phyloP scores from a whole-genome alignment of 2,329 filamentous ascomycete species.

The Aureobasidium sp. region DNA sequence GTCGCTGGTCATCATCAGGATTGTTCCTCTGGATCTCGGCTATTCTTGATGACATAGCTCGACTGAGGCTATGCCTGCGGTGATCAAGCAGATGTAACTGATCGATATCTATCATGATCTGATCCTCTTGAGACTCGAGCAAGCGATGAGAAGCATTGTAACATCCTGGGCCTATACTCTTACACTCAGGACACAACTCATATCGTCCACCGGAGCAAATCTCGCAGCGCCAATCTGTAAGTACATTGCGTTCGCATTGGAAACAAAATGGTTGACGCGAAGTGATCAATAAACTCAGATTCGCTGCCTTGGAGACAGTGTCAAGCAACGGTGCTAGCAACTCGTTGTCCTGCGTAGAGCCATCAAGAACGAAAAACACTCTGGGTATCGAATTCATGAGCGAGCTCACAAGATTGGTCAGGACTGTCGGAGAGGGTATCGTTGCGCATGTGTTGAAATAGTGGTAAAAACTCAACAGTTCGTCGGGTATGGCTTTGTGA shows the following conservation, averaged over 20 bases:
- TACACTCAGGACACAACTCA: no score
- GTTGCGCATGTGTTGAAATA: no score
- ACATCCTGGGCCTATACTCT: no score
- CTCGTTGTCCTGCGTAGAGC: background rate
- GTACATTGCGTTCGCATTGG: no score
- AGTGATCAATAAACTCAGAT: background rate
- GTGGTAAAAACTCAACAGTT: background rate
- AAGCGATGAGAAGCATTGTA: background rate
- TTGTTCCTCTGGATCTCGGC: background rate
- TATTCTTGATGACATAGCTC: background rate
- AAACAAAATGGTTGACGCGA: no score
- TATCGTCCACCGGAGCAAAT: no score
- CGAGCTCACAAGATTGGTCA: background rate
- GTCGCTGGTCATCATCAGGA: constrained; percentile 17
- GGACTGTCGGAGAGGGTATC: background rate
- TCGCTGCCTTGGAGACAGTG: background rate
- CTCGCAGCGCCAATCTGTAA: no score
- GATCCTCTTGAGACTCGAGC: background rate
- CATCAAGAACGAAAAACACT: background rate
- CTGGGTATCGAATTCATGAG: background rate
- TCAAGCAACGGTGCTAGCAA: background rate
- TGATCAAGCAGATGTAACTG: background rate
- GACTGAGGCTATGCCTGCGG: background rate
- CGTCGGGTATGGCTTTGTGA: background rate
- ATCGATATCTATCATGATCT: background rate